Evolutionary conservation across 2,329 filamentous ascomycete species (phyloP), one percentile per base, ranked within the genome.

Genomic region (Aureobasidium mangrovei): DNA sequence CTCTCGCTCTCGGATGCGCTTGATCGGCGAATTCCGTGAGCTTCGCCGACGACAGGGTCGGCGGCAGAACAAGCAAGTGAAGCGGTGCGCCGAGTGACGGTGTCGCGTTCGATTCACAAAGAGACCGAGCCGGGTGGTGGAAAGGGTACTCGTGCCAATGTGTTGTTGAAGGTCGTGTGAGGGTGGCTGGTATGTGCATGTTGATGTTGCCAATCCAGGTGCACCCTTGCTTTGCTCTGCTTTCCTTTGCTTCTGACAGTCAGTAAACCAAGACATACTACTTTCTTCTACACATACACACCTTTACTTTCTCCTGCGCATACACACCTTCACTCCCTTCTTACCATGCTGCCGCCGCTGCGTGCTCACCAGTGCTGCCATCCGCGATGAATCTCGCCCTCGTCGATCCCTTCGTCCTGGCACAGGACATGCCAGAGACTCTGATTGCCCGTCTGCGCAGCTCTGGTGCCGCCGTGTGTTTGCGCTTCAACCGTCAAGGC

Each of bases 401-500:
- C 40, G 77, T 84, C 59, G 85, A 88, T 67, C 85, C 84, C 27
- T 85, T 86, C 64, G 78, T 84, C 60, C 76, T 86, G 58, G 83
- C 82, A 28, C 81, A 85, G 71, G 91, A 96, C 73, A 95, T 93
- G 68, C 91, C 91, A 53, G 91, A 96, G 67, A 84, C 87, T 58
- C 85, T 95, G 61, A 91, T 87, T 33, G 88, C 88, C 66, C 91
- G 86, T 56, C 85, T 98, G 60, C 86, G 91, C 80, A 74, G 64
- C 73, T 64, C 60, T 64, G 81, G 82, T 46, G 81, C 83, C 69
- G 79, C 81, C 46, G 82, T 81, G 35, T 83, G 79, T 64, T 74
- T 84, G 56, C 88, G 91, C 60, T 98, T 98, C 78, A 96, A 91
- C 66, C 88, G 90, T 66, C 88, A 85, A 66, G 93, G 93, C 70